Conservation (phyloP, 805 yeast genomes). For the Candida saitoana region DNA sequence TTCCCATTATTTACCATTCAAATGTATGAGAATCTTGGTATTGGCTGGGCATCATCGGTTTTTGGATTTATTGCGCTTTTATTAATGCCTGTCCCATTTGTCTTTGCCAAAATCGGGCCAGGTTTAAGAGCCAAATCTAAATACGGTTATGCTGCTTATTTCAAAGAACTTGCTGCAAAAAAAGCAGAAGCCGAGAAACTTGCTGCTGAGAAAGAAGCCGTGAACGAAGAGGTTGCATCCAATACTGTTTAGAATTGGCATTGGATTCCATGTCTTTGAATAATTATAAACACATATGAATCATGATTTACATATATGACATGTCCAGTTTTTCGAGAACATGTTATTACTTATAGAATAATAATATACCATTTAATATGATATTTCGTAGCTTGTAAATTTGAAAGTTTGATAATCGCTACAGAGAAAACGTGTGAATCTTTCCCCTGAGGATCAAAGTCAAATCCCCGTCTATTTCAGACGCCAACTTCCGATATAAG, state of each 20-base stretch:
- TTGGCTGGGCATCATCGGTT: constrained; percentile 76
- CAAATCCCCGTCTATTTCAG: no score
- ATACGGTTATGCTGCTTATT: constrained; percentile 54
- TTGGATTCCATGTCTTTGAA: no score
- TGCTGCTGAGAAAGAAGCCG: constrained; percentile 7
- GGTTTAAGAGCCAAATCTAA: constrained; percentile 51
- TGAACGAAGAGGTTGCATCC: constrained; percentile 2
- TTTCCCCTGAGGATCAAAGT: no score
- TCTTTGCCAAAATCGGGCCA: constrained; percentile 58
- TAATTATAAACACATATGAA: neutral
- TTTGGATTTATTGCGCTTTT: constrained; percentile 65
- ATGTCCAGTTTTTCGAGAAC: neutral
- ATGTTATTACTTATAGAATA: neutral
- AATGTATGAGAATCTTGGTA: constrained; percentile 68
- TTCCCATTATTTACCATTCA: constrained; percentile 85
- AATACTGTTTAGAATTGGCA: neutral
- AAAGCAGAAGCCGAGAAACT: constrained; percentile 10
- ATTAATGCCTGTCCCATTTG: constrained; percentile 72
- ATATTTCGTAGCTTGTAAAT: neutral
- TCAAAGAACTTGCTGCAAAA: constrained; percentile 16
- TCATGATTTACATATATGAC: neutral
- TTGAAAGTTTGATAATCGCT: no score
- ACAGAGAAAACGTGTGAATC: no score
- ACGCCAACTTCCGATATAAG: no score
- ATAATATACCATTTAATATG: no score